Evolutionary conservation across 257 asterid genomes (phyloP).

Genomic region (Nicotiana knightiana): DNA sequence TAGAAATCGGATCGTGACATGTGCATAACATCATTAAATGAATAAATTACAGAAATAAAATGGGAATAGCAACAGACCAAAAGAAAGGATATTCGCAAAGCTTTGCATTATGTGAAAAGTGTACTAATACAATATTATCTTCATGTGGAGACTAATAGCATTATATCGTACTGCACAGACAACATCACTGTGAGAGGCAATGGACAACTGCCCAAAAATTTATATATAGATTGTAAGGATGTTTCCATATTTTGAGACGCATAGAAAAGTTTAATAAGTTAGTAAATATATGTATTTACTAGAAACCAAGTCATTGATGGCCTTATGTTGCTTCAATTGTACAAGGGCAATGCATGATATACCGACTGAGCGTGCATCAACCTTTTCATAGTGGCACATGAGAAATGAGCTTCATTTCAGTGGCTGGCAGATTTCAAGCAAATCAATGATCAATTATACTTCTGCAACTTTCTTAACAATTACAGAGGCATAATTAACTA

Average conservation of each 20-base stretch:
- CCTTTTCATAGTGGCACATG: neutral
- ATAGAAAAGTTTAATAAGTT: neutral
- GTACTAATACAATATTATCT: neutral
- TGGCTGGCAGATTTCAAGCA: neutral
- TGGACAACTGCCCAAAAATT: neutral
- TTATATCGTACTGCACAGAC: neutral
- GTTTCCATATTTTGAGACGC: neutral
- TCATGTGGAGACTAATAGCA: neutral
- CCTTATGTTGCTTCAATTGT: neutral
- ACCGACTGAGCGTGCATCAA: neutral
- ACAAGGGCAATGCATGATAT: neutral
- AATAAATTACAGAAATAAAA: too few species aligned
- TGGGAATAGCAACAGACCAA: neutral
- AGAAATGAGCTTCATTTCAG: neutral
- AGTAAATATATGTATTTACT: neutral
- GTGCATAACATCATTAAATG: too few species aligned
- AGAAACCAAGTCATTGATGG: slow-evolving; percentile 3
- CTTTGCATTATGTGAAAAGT: neutral
- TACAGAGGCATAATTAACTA: slow-evolving; percentile 69
- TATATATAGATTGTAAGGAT: neutral
- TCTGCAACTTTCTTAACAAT: slow-evolving; percentile 65
- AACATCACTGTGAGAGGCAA: neutral
- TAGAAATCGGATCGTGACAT: too few species aligned
- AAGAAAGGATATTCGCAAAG: neutral
- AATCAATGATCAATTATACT: neutral